Evolutionary conservation across 2,329 filamentous ascomycete genomes (phyloP), one percentile per base, ranked within the genome.

Genomic region (Ciborinia camelliae): DNA sequence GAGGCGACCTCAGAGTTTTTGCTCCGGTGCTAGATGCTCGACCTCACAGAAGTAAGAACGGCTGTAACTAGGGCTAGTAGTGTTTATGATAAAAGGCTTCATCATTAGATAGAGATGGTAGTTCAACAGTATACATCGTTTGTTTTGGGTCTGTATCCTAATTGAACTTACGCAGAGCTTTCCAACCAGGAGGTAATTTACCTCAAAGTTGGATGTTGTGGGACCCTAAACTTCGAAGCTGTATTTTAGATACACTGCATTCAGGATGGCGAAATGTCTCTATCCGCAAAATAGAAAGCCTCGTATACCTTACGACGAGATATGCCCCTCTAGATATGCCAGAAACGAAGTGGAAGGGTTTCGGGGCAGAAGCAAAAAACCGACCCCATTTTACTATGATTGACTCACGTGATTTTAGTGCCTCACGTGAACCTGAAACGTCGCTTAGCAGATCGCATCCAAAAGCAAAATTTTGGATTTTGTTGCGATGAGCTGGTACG

Each of bases 221-320:
- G 39, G 37, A 45, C 9, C n/a, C 20, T 52, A 32, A 37, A 32
- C 14, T 47, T 43, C 51, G 50, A 62, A n/a, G 50, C 26, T 55
- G 50, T 28, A 53, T 63, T 35, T 35, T 54, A 23, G 12, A 26
- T 47, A 43, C 30, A 55, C 39, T 54, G 39, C 48, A 55, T 32
- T 30, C n/a, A 47, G 20, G 10, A 47, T 63, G 39, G 57, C 26
- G 15, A 35, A 53, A 15, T 57, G 39, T n/a, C 14, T 37, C 37
- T 55, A 45, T 39, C 41, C 41, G 28, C 41, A 45, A 35, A 32
- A 45, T 57, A 28, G 28, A n/a, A 58, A 35, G n/a, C 55, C 28
- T 58, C 41, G 55, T 58, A 58, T 35, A 20, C 28, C 28, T 35
- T 8, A 47, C 54, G 14, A 35, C 32, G n/a, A 52, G 14, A 47